A percentile compares a stretch with the other conserved stretches of the same genome.
Evolutionary conservation across 441 rosid species (phyloP).

Genomic region (Croton laevigatus): DNA sequence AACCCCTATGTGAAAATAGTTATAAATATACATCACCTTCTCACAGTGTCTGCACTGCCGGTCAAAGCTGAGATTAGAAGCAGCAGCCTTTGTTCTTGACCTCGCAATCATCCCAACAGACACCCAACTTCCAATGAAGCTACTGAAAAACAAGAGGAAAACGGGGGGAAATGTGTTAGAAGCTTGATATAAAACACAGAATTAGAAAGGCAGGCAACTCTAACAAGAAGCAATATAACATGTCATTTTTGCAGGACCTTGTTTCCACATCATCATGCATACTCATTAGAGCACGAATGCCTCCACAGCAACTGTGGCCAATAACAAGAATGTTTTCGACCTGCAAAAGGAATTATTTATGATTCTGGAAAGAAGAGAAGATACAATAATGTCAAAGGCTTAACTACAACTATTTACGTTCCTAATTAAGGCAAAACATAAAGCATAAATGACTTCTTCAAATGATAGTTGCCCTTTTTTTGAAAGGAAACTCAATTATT

Average conservation of each 20-base stretch:
- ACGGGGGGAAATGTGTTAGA: neutral
- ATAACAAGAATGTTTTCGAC: slow-evolving; percentile 81
- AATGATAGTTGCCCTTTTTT: neutral
- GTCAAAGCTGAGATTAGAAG: slow-evolving; percentile 66
- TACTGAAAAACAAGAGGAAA: slow-evolving; percentile 39
- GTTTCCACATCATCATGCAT: slow-evolving; percentile 68
- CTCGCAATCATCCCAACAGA: slow-evolving; percentile 72
- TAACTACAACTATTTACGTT: neutral
- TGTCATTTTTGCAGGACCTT: slow-evolving; percentile 39
- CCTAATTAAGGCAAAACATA: neutral
- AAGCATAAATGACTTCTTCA: slow-evolving; percentile 1
- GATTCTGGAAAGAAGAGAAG: neutral
- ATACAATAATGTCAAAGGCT: neutral
- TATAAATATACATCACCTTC: slow-evolving; percentile 51
- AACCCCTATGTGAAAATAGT: neutral
- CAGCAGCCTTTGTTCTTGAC: slow-evolving; percentile 58
- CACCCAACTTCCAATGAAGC: slow-evolving; percentile 87
- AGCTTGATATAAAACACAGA: neutral
- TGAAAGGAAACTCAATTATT: neutral
- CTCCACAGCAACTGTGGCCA: slow-evolving; percentile 97
- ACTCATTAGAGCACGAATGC: slow-evolving; percentile 91
- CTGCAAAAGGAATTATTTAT: slow-evolving; percentile 39
- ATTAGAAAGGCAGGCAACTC: neutral
- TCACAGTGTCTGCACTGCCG: slow-evolving; percentile 88
- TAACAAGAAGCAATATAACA: neutral